Conservation (phyloP, 169 alveolate species). For the Besnoitia besnoiti region DNA sequence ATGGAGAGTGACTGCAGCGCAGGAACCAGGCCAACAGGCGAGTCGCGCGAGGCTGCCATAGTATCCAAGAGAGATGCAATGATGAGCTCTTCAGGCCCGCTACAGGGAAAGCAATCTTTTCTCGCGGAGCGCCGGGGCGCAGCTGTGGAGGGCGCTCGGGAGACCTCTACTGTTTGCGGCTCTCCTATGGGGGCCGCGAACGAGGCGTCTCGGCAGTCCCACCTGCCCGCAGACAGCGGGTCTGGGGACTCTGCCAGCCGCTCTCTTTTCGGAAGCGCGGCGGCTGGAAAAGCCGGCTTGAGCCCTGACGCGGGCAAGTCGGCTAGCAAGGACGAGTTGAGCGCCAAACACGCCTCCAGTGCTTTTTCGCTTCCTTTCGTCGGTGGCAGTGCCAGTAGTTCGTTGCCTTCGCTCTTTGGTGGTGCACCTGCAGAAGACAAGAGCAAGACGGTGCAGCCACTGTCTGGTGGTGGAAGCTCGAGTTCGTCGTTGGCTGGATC, state of each 20-base stretch:
- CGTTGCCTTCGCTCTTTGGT: not conserved
- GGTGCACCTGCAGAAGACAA: not conserved
- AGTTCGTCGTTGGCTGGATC: not conserved
- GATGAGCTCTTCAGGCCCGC: not conserved
- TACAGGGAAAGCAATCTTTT: not conserved
- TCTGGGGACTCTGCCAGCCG: not conserved
- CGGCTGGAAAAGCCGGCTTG: not conserved
- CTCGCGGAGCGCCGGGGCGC: not conserved
- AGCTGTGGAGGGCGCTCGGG: not conserved
- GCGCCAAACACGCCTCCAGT: not conserved
- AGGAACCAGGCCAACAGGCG: too few relatives aligned
- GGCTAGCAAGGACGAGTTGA: not conserved
- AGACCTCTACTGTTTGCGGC: not conserved
- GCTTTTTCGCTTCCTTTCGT: not conserved
- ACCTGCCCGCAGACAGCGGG: not conserved
- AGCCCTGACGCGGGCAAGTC: not conserved
- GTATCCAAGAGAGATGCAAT: too few relatives aligned
- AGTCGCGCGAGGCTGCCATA: too few relatives aligned
- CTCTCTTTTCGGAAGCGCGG: not conserved
- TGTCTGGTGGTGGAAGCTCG: not conserved
- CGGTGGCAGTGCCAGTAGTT: not conserved
- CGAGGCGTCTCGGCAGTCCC: not conserved
- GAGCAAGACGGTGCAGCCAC: not conserved
- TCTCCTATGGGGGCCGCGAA: not conserved
- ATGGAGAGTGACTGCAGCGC: too few relatives aligned